Evolutionary conservation across 2,329 filamentous ascomycete species (phyloP), one percentile per base, ranked within the genome.

Genomic region (Emergomyces orientalis): DNA sequence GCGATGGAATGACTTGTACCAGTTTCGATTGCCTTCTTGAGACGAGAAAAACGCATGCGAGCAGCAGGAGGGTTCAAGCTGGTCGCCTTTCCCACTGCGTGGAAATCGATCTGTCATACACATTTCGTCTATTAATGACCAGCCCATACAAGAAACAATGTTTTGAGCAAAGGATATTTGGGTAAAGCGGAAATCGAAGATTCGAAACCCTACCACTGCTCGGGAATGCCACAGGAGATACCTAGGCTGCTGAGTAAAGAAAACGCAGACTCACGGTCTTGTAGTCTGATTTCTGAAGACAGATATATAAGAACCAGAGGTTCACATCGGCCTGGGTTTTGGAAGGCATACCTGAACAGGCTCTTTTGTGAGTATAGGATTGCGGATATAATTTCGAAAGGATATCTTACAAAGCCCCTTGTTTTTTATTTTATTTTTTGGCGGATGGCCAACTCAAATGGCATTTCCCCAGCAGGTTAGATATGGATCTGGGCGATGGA

Each of bases 241-340:
- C 34, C 37, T 7, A 39, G 34, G 45, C 9, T 41, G 56, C 9
- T 14, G 32, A 39, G 54, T 13, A 61, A 55, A 54, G 55, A 58
- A 25, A 59, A 17, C 45, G 22, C 60, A 62, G 56, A 69, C 74
- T 66, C 71, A 77, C 76, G n/a, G 67, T 67, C 66, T 71, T 74
- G 65, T 71, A 69, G 51, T 76, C 73, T 6, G 74, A 74, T 59
- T 74, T 73, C 63, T 75, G 69, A 30, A 79, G 68, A 65, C 76
- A 79, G 37, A 74, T 69, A 66, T 76, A 79, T 32, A 80, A 71
- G 64, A 80, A 79, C 67, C 72, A 71, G 34, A 77, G 67, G 63
- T 73, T 76, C 60, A 74, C 73, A 55, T 78, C 74, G 3, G 74
- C 67, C 63, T 74, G 72, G 27, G 73, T 71, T 63, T 75, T 76